A percentile compares a stretch with the other conserved stretches of the same genome.
phyloP scores from a whole-genome alignment of 306 rosid genomes.

The Cicer arietinum region DNA sequence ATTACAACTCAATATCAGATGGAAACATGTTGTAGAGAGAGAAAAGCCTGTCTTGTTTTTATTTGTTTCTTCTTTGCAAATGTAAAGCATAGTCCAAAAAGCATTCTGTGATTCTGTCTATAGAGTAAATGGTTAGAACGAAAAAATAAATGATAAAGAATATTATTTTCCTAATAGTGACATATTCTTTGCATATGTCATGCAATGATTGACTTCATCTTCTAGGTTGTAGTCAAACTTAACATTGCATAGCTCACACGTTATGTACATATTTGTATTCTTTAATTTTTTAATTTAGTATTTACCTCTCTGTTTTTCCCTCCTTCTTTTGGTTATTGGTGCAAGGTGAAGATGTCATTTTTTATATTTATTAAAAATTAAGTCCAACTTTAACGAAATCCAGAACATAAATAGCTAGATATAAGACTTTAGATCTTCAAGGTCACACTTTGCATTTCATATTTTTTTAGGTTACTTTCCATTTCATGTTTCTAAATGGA shows the following conservation, averaged over 20 bases:
- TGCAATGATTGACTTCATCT: constrained; percentile 53
- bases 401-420: constrained; percentile 39
- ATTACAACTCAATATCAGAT: constrained; percentile 41
- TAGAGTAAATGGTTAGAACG: constrained; percentile 45
- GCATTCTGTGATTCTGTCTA: constrained; percentile 34
- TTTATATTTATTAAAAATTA: background rate
- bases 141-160: constrained; percentile 40
- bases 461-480: background rate
- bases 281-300: constrained; percentile 27
- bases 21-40: constrained; percentile 50
- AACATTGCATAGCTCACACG: constrained; percentile 45
- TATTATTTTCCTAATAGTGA: constrained; percentile 39
- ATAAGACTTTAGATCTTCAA: constrained; percentile 38
- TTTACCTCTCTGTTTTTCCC: constrained; percentile 27
- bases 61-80: constrained; percentile 43
- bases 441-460: constrained; percentile 24
- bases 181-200: constrained; percentile 47
- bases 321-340: constrained; percentile 8
- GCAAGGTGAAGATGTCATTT: background rate
- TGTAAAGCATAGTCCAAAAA: constrained; percentile 46
- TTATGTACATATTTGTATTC: constrained; percentile 34
- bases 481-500: constrained; percentile 8
- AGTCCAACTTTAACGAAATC: constrained; percentile 29
- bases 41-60: constrained; percentile 45
- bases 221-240: constrained; percentile 45